Conservation (phyloP, 257 asterid species). For the Cruciata laevipes region DNA sequence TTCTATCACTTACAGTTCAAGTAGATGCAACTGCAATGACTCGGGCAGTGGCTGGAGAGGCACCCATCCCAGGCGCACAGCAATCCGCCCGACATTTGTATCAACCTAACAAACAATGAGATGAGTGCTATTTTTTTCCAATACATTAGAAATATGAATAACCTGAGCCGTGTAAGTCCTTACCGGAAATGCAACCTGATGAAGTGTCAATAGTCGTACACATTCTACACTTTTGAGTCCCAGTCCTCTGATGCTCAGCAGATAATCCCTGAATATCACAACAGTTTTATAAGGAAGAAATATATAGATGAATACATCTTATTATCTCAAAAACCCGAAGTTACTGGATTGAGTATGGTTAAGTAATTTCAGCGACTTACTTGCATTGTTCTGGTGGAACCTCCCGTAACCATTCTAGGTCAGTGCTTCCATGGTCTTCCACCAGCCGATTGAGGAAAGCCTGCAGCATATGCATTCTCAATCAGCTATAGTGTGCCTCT, state of each 20-base stretch:
- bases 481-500: conserved; percentile 2
- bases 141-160: conserved; percentile 14
- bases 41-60: conserved; percentile 98
- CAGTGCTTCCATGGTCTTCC: conserved; percentile 66
- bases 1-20: conserved; percentile 68
- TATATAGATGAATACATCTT: conserved; percentile 10
- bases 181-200: conserved; percentile 94
- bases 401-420: conserved; percentile 94
- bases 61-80: conserved; percentile 98
- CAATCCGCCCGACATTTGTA: conserved; percentile 94
- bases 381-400: conserved; percentile 71
- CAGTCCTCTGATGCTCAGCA: conserved; percentile 75
- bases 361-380: conserved; percentile 33
- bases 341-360: not conserved
- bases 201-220: conserved; percentile 86
- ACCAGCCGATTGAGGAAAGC: conserved; percentile 75
- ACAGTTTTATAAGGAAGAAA: conserved; percentile 8
- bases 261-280: conserved; percentile 68
- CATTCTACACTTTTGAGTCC: conserved; percentile 97
- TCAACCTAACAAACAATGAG: conserved; percentile 60
- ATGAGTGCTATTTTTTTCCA: conserved; percentile 10
- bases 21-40: conserved; percentile 88
- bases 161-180: conserved; percentile 25
- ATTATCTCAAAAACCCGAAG: not conserved
- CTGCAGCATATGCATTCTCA: conserved; percentile 45